phyloP scores from a whole-genome alignment of 225 moss, liverwort and hornwort species.

The Neckera pumila region DNA sequence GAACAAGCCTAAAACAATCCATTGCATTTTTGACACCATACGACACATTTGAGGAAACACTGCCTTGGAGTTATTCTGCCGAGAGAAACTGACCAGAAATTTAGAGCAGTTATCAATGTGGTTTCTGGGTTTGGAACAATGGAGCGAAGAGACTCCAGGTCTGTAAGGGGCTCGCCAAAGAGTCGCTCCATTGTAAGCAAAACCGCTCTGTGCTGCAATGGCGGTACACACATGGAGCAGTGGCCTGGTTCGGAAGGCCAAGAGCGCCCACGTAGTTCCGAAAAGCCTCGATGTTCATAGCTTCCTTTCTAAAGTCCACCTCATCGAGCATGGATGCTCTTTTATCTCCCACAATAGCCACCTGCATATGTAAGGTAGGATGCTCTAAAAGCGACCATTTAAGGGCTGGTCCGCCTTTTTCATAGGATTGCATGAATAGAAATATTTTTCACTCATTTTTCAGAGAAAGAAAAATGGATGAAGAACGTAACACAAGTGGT shows the following conservation, averaged over 20 bases:
- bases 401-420: no score
- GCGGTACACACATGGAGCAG: slow-evolving; percentile 76
- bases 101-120: slow-evolving; percentile 78
- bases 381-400: no score
- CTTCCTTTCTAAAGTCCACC: slow-evolving; percentile 92
- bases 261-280: slow-evolving; percentile 53
- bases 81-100: slow-evolving; percentile 60
- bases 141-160: slow-evolving; percentile 73
- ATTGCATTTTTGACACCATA: not conserved
- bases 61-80: not conserved
- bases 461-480: no score
- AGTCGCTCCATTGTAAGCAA: slow-evolving; percentile 93
- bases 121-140: slow-evolving; percentile 79
- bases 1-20: not conserved
- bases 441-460: no score
- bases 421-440: no score
- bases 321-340: slow-evolving; percentile 85
- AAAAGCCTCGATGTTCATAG: slow-evolving; percentile 72
- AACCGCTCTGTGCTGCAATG: slow-evolving; percentile 81
- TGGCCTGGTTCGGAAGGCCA: slow-evolving; percentile 65
- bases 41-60: not conserved
- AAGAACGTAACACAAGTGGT: no score
- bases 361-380: slow-evolving; percentile 42
- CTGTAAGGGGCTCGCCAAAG: slow-evolving; percentile 79
- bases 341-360: slow-evolving; percentile 71